Conservation (phyloP, 441 rosid species). For the Isatis lusitanica region DNA sequence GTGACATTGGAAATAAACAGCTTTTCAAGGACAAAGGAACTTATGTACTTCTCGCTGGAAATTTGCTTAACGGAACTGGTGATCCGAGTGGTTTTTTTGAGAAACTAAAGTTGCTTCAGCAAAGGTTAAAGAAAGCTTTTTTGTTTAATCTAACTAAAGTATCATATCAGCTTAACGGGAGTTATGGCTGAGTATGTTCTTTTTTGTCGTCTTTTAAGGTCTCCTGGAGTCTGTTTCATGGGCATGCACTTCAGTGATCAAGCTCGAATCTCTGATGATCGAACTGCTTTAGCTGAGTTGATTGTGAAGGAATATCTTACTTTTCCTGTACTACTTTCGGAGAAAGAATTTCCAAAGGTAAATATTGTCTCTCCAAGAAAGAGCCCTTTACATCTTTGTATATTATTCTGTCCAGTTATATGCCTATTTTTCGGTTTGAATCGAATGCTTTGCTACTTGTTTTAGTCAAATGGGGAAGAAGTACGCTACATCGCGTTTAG, state of each 20-base stretch:
- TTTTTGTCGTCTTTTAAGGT: constrained; percentile 45
- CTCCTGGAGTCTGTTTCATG: constrained; percentile 57
- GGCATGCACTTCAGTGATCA: constrained; percentile 56
- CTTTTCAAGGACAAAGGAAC: constrained; percentile 51
- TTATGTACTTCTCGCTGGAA: constrained; percentile 57
- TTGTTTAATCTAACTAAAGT: background rate
- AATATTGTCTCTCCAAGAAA: constrained; percentile 20
- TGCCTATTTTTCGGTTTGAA: constrained; percentile 7
- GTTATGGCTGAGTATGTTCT: background rate
- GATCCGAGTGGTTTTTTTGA: constrained; percentile 46
- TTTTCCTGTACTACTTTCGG: constrained; percentile 68
- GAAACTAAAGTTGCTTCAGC: constrained; percentile 70
- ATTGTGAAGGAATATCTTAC: constrained; percentile 67
- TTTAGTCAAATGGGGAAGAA: constrained; percentile 53
- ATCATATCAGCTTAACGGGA: background rate
- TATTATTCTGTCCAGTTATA: background rate
- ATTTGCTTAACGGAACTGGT: constrained; percentile 43
- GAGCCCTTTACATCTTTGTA: background rate
- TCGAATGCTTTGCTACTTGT: constrained; percentile 21
- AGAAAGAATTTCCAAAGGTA: constrained; percentile 63
- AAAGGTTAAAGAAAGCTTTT: constrained; percentile 51
- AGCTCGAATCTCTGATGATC: constrained; percentile 46
- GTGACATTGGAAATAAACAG: constrained; percentile 37
- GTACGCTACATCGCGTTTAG: constrained; percentile 55
- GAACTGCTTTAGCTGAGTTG: constrained; percentile 46